Base-by-base conservation (phyloP, 768 basidiomycete genomes). In the Trametes gibbosa region DNA sequence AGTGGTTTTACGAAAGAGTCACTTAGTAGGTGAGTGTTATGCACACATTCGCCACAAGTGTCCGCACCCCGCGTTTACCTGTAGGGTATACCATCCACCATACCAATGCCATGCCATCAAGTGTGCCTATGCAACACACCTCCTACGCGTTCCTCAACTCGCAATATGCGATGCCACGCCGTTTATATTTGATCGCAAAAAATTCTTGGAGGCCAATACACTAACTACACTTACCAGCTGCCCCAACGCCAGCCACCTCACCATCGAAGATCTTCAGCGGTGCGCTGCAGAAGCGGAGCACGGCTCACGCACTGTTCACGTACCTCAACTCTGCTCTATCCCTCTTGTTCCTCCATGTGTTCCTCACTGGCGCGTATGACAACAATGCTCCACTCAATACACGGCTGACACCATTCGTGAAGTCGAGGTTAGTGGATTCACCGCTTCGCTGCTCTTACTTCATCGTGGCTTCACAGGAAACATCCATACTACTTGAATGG, bases 401-500 rank as follows among this genome's bases (percentile, higher is more conserved):
- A 16, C 76, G 72, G 40, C 68, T 90, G 6, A 70, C 74, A 0
- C 19, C 89, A 0, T 90, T 90, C 56, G 82, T 87, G 16, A 85
- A 84, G 61, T 90, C 87, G 32, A 85, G 75, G 89, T 87, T 57
- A 37, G 78, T 70, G 3, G 24, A 27, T 39, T 10, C n/a, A 9
- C 27, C 3, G 25, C 9, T 47, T 13, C 45, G 2, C 10, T n/a
- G 23, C 14, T 29, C 27, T 10, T 39, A 46, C 25, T 23, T 21
- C 13, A 48, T 65, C 23, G 61, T 41, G 2, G 8, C 25, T 14
- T 45, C 14, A 3, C 61, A 90, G 88, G 66, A 90, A 87, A 71
- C 87, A 91, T 59, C 88, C 87, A 0, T 82, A 83, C 62, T 85
- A 89, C 65, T 75, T 90, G 21, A 90, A 90, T 53, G 87, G 87